Evolutionary conservation across 2,329 filamentous ascomycete genomes (phyloP).

Genomic region (Colletotrichum sp.): DNA sequence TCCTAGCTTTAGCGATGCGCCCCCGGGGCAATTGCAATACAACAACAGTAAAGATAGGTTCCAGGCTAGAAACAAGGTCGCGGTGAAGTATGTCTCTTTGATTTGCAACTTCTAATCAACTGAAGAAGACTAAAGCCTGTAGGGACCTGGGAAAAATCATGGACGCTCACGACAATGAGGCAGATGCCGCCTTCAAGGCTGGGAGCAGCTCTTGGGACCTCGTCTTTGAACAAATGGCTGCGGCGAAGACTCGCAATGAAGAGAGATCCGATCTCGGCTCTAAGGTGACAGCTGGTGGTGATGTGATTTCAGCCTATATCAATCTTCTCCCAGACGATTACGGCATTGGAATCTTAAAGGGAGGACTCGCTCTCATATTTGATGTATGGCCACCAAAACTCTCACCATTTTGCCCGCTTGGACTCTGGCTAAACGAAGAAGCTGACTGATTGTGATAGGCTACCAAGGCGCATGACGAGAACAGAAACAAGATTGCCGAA

Average conservation of each 20-base stretch:
- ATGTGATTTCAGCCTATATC: neutral
- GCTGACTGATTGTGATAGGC: neutral
- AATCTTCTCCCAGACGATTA: neutral
- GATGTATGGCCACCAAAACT: neutral
- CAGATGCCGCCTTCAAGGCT: accelerated
- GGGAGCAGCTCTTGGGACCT: neutral
- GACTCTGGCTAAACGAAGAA: too few species aligned
- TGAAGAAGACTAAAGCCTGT: too few species aligned
- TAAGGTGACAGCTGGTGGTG: neutral
- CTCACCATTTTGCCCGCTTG: too few species aligned
- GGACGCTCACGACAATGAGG: accelerated
- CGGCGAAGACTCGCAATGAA: neutral
- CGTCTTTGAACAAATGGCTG: neutral
- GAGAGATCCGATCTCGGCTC: neutral
- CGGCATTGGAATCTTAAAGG: neutral
- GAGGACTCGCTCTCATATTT: neutral
- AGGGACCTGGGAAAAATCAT: too few species aligned
- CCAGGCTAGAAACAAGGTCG: too few species aligned
- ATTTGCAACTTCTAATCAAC: too few species aligned
- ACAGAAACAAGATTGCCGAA: neutral
- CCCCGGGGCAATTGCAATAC: too few species aligned
- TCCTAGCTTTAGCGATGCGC: too few species aligned
- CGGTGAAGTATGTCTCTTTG: too few species aligned
- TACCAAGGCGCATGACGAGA: neutral
- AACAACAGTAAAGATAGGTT: too few species aligned